These are phyloP conservation scores for Senna tora DNA, from an alignment of 306 rosid genomes.

Conservation along the genomic window DNA sequence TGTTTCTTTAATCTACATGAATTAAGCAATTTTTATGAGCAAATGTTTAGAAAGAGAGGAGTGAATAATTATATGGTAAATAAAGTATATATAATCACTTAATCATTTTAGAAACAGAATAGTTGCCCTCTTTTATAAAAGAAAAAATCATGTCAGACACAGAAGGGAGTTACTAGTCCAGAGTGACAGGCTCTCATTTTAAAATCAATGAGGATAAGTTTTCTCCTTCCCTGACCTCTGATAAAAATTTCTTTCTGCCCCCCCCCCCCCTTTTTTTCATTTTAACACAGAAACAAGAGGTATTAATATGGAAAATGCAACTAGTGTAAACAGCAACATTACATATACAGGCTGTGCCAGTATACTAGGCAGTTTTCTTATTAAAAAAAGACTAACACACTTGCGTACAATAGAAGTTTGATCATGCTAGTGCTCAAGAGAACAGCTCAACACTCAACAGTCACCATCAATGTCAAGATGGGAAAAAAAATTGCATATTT, in stretches of 20 bases:
- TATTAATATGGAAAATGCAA: neutral
- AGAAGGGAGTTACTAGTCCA: neutral
- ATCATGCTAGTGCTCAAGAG: neutral
- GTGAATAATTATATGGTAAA: neutral
- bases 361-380: neutral
- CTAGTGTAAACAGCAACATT: neutral
- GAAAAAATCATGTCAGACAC: neutral
- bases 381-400: neutral
- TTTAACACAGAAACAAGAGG: neutral
- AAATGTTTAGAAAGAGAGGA: neutral
- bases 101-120: constrained; percentile 7
- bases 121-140: no score
- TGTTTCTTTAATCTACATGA: constrained; percentile 66
- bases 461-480: neutral
- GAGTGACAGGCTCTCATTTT: neutral
- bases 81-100: constrained; percentile 12
- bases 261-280: neutral
- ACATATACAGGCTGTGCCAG: neutral
- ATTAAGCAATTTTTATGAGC: constrained; percentile 26
- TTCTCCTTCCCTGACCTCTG: neutral
- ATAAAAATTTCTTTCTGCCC: neutral
- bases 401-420: neutral
- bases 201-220: constrained; percentile 1
- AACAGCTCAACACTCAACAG: neutral
- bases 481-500: neutral